Evolutionary conservation across 176 grass and related monocot genomes (phyloP).

Genomic region (Ensete glaucum): DNA sequence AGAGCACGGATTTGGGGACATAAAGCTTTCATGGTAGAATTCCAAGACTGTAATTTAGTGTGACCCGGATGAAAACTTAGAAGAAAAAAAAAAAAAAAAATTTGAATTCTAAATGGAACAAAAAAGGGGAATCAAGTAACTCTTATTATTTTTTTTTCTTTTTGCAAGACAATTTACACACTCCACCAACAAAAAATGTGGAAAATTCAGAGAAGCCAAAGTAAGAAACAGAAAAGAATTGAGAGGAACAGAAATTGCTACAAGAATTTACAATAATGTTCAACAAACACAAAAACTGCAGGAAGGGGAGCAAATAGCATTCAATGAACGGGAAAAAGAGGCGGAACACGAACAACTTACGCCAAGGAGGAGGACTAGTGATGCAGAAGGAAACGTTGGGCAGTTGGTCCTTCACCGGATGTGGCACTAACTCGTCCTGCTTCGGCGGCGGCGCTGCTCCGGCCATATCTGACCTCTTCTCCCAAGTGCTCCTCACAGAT

Average conservation of each 20-base stretch:
- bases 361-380: conserved; percentile 43
- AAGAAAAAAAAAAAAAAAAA: no score
- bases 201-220: background rate
- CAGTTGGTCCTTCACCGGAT: conserved; percentile 39
- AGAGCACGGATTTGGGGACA: no score
- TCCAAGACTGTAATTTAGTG: no score
- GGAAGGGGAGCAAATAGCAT: no score
- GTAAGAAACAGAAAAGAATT: background rate
- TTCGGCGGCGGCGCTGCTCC: conserved; percentile 35
- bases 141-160: background rate
- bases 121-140: background rate
- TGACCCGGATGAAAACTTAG: no score
- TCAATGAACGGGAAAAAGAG: background rate
- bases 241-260: no score
- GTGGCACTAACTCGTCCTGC: conserved; percentile 33
- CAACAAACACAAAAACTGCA: background rate
- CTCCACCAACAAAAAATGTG: background rate
- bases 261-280: background rate
- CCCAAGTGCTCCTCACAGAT: background rate
- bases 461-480: conserved; percentile 13
- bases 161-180: background rate
- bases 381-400: conserved; percentile 42
- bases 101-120: background rate
- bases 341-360: conserved; percentile 5
- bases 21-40: no score